Evolutionary conservation across 768 basidiomycete genomes (phyloP), one percentile per base, ranked within the genome.

Genomic region (Kwoniella newhampshirensis): DNA sequence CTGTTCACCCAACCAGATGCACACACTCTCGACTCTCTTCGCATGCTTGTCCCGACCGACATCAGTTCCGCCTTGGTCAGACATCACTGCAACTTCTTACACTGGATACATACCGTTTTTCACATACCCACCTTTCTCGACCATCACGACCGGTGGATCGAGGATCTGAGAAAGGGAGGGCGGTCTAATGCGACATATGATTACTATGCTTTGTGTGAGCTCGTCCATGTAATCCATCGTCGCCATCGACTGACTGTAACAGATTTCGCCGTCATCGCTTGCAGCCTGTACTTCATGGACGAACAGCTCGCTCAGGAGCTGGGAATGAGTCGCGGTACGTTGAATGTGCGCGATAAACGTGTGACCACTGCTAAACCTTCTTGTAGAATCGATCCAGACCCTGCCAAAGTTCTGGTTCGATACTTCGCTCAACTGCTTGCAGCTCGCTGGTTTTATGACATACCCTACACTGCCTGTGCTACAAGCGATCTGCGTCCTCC

Each of bases 61-160:
- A 23, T 44, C 20, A 56, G 48, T 18, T 35, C 41, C 25, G 44
- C 30, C 12, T 44, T 61, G 5, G 60, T 61, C 23, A 35, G 25
- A 36, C 56, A 48, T 21, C 60, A 61, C 43, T 61, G 60, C 47
- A 45, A 61, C 28, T 51, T 43, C 2, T 28, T 61, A 11, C 60
- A 61, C 21, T 61, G 60, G 60, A 61, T 61, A 13, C 60, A 61
- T 47, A 47, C 54, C 12, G 60, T 61, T n/a, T 61, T 61, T 44
- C 60, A 61, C 42, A 40, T 55, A 23, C 60, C 60, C 4, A 56
- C 54, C 15, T 61, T 56, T 26, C 47, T 61, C 13, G 25, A 32
- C 18, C 37, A 61, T n/a, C 60, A 61, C 42, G 54, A 61, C 26
- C 21, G 45, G 23, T 61, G 60, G 60, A 46, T 61, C 8, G 39